Percentiles rank a stretch among this genome's conserved stretches.
Evolutionary conservation across 441 rosid genomes (phyloP).

Genomic region (Omphalea diandra): DNA sequence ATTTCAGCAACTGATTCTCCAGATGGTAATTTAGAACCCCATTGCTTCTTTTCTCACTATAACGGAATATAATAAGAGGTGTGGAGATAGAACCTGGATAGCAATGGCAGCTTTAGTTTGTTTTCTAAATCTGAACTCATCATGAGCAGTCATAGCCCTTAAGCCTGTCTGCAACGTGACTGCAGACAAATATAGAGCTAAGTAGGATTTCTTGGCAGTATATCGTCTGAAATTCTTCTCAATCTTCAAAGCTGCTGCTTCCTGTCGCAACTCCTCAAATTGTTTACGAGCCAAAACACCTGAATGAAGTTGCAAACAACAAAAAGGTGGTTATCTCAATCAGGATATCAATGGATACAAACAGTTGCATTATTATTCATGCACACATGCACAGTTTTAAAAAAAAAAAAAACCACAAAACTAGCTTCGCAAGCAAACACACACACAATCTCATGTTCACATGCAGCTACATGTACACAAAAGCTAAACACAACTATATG

Average conservation of each 20-base stretch:
- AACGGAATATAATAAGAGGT: slow-evolving; percentile 26
- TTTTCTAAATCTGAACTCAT: slow-evolving; percentile 92
- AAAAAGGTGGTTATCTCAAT: slow-evolving; percentile 24
- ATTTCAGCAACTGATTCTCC: slow-evolving; percentile 16
- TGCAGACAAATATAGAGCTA: slow-evolving; percentile 54
- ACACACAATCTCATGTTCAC: neutral
- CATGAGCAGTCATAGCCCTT: slow-evolving; percentile 94
- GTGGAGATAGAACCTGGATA: slow-evolving; percentile 64
- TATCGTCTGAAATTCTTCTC: slow-evolving; percentile 81
- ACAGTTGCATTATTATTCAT: neutral
- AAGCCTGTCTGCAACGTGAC: slow-evolving; percentile 84
- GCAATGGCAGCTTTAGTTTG: slow-evolving; percentile 93
- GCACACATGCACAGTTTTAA: neutral
- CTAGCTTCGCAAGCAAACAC: neutral
- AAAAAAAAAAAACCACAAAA: neutral
- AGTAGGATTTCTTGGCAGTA: slow-evolving; percentile 67
- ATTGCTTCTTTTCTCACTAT: slow-evolving; percentile 19
- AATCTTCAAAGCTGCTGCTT: slow-evolving; percentile 90
- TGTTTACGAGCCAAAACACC: slow-evolving; percentile 87
- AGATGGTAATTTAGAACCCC: slow-evolving; percentile 12
- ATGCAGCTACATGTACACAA: neutral
- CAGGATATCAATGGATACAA: slow-evolving; percentile 16
- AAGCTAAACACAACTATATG: neutral
- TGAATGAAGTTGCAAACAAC: slow-evolving; percentile 31
- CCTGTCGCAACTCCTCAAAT: slow-evolving; percentile 73